phyloP scores from a whole-genome alignment of 371 early-diverging fungal species.

The Amoeboaphelidium occidentale region DNA sequence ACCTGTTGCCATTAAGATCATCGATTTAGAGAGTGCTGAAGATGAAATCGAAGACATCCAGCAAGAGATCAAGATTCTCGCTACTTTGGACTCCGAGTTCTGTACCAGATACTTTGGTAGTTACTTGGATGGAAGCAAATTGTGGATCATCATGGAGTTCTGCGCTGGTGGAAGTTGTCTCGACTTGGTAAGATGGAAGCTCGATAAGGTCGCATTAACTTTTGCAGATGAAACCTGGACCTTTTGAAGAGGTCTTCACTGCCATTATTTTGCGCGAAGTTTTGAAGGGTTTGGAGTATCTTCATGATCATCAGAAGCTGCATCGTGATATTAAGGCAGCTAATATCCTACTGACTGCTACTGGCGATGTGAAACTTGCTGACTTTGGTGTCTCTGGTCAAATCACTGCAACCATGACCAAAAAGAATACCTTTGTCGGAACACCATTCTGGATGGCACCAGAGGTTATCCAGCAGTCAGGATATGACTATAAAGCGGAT shows the following conservation, averaged over 20 bases:
- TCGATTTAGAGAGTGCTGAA: conserved; percentile 44
- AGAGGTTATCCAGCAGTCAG: conserved; percentile 85
- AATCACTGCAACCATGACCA: conserved; percentile 71
- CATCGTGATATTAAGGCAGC: conserved; percentile 50
- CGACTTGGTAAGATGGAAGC: conserved; percentile 11
- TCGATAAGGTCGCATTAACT: background rate
- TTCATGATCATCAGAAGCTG: conserved; percentile 7
- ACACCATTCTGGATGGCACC: conserved; percentile 98
- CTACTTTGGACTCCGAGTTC: conserved; percentile 60
- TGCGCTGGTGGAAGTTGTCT: conserved; percentile 72
- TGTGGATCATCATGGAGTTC: conserved; percentile 78
- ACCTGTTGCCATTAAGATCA: conserved; percentile 63
- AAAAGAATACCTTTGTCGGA: conserved; percentile 94
- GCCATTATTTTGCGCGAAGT: conserved; percentile 11
- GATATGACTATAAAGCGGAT: conserved; percentile 89
- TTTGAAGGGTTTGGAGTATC: conserved; percentile 13
- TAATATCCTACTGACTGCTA: conserved; percentile 48
- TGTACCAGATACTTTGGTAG: conserved; percentile 84
- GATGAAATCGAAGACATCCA: conserved; percentile 91
- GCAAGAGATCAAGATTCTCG: conserved; percentile 68
- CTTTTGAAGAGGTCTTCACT: background rate
- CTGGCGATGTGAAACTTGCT: conserved; percentile 74
- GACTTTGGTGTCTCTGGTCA: conserved; percentile 96
- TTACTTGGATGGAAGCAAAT: conserved; percentile 60
- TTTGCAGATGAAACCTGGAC: background rate